These are phyloP conservation scores for Radiomyces spectabilis DNA, from an alignment of 192 early-diverging fungal species.

Conservation along the genomic window DNA sequence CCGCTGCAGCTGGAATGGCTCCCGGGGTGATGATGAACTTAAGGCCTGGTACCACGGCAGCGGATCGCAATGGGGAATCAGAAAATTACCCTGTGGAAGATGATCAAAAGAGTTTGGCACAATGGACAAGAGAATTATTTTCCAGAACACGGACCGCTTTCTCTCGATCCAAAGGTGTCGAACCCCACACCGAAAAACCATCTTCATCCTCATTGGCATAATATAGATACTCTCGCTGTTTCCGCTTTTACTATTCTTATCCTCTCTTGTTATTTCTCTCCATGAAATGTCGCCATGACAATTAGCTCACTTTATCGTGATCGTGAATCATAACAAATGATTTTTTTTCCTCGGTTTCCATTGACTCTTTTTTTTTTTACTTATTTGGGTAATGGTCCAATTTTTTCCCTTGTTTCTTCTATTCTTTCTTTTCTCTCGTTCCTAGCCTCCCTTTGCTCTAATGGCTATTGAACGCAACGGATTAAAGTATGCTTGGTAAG, in stretches of 20 bases:
- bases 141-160: too few relatives aligned
- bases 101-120: neutral
- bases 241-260: too few relatives aligned
- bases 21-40: neutral
- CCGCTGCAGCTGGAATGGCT: neutral
- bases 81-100: neutral
- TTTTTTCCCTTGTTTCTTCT: neutral
- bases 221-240: too few relatives aligned
- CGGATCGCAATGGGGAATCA: neutral
- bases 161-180: neutral
- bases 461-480: conserved; percentile 21
- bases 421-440: neutral
- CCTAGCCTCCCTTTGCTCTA: conserved; percentile 3
- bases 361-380: too few relatives aligned
- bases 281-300: too few relatives aligned
- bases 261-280: too few relatives aligned
- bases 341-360: too few relatives aligned
- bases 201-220: too few relatives aligned
- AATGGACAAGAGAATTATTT: neutral
- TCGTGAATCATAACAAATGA: too few relatives aligned
- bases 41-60: neutral
- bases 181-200: too few relatives aligned
- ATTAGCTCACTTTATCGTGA: too few relatives aligned
- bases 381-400: neutral
- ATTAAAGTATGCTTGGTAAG: conserved; percentile 39